Base-by-base conservation (phyloP, 2,329 filamentous ascomycete genomes). In the Colletotrichum sp. region DNA sequence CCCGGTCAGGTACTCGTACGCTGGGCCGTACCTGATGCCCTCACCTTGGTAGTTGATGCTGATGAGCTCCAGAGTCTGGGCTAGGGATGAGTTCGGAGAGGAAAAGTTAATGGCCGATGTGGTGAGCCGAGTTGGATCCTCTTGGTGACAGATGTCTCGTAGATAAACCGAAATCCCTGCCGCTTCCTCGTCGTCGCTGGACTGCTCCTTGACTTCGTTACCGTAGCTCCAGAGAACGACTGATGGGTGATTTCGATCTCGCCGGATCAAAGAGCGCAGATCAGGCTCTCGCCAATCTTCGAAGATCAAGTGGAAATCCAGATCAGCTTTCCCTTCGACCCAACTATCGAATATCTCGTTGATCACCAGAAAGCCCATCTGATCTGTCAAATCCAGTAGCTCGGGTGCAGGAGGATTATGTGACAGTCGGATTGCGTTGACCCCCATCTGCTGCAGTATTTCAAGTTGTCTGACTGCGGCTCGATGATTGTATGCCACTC, bases 241-340 rank as follows among this genome's bases (percentile, higher is more conserved):
- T 30, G 57, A 60, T 28, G 26, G 57, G 16, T 60, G 57, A 30
- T 60, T 60, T 60, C 57, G 57, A 30, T 60, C 57, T 26, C 57
- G 57, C 3, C 26, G 57, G 57, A 60, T 32, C 12, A 60, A 30
- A 30, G 26, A 0, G 16, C 26, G 57, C 57, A 60, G 26, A 24
- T 60, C 57, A 7, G 57, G 57, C 26, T 60, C 57, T 30, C 26
- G 13, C 57, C 57, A 60, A 16, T 60, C 57, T 0, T 60, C 57
- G 24, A 60, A 60, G 24, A 60, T 30, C 3, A 60, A 2, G 9
- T 60, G 57, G 1, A 60, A 60, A 12, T 32, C 57, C 0, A 60
- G 26, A 1, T 24, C 16, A 18, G 26, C 24, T 32, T 60, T 60
- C 1, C 26, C 57, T 30, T 60, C 57, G 1, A 24, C 0, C 57